Percentiles rank a stretch among this genome's conserved stretches.
Evolutionary conservation across 495 filamentous ascomycete species (phyloP).

Genomic region (Hyaloscypha bicolor): DNA sequence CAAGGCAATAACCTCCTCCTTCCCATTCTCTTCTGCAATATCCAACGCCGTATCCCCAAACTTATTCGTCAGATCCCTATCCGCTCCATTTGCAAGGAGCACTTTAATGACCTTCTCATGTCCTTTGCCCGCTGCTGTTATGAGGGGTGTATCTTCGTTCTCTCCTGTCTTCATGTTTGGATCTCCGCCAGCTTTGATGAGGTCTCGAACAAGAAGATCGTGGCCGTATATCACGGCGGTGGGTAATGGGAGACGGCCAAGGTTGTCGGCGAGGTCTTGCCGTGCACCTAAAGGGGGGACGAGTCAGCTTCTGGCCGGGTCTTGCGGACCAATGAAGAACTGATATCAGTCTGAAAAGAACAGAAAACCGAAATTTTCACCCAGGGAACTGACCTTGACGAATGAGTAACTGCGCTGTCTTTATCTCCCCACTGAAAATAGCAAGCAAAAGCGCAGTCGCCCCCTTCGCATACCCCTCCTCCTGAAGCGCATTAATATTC

Average conservation of each 20-base stretch:
- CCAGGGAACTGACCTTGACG: constrained; percentile 2
- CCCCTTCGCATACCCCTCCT: constrained; percentile 31
- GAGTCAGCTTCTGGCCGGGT: neutral
- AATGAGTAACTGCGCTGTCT: constrained; percentile 22
- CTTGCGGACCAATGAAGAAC: neutral
- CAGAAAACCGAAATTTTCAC: neutral
- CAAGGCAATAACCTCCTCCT: constrained; percentile 57
- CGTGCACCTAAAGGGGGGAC: neutral
- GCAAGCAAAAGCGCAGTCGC: constrained; percentile 35
- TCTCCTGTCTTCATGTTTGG: constrained; percentile 31
- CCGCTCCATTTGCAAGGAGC: constrained; percentile 47
- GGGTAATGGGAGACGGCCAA: constrained; percentile 12
- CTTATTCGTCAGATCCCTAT: constrained; percentile 58
- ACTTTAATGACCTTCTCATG: constrained; percentile 66
- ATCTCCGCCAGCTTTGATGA: constrained; percentile 17
- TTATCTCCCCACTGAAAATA: constrained; percentile 13
- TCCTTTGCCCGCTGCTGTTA: constrained; percentile 39
- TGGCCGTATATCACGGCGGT: constrained; percentile 12
- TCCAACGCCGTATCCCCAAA: constrained; percentile 54
- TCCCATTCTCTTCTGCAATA: constrained; percentile 44
- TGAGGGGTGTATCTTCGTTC: constrained; percentile 34
- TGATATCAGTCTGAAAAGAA: neutral
- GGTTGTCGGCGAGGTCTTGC: constrained; percentile 14
- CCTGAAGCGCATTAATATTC: constrained; percentile 33
- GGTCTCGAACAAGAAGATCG: constrained; percentile 21